phyloP scores from a whole-genome alignment of 345 rosid species.

The Gossypium sturtianum region DNA sequence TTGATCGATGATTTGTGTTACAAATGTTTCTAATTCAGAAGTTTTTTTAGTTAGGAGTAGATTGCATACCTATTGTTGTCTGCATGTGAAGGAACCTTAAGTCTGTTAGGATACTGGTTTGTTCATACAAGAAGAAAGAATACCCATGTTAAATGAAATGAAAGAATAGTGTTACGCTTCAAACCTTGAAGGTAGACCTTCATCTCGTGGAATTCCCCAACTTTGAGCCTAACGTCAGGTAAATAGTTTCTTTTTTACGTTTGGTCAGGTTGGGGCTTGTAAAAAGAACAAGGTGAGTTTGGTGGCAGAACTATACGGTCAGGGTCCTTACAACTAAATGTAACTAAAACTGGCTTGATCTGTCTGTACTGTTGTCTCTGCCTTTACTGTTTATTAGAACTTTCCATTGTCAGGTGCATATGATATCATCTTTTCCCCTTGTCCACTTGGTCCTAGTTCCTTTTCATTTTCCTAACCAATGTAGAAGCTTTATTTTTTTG shows the following conservation, averaged over 20 bases:
- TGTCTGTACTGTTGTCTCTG: slow-evolving; percentile 10
- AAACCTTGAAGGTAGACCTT: slow-evolving; percentile 8
- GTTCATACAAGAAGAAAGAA: slow-evolving; percentile 3
- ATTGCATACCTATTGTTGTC: neutral
- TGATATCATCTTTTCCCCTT: slow-evolving; percentile 1
- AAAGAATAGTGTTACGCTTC: neutral
- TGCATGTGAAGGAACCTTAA: slow-evolving; percentile 10
- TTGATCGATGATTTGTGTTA: slow-evolving; percentile 1
- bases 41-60: neutral
- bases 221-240: neutral
- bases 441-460: neutral
- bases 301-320: neutral
- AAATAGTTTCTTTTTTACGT: neutral
- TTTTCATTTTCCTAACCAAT: neutral
- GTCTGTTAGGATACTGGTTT: slow-evolving; percentile 11
- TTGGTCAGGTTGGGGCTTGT: slow-evolving; percentile 4
- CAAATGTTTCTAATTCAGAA: neutral
- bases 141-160: slow-evolving; percentile 8
- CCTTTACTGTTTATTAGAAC: neutral
- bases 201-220: slow-evolving; percentile 8
- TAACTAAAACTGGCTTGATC: slow-evolving; percentile 1
- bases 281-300: neutral
- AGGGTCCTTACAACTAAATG: neutral
- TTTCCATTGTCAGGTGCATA: slow-evolving; percentile 15
- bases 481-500: neutral